A percentile compares a stretch with the other conserved stretches of the same genome.
phyloP scores from a whole-genome alignment of 768 basidiomycete species.

The Tubosaeta brunneosetosa region DNA sequence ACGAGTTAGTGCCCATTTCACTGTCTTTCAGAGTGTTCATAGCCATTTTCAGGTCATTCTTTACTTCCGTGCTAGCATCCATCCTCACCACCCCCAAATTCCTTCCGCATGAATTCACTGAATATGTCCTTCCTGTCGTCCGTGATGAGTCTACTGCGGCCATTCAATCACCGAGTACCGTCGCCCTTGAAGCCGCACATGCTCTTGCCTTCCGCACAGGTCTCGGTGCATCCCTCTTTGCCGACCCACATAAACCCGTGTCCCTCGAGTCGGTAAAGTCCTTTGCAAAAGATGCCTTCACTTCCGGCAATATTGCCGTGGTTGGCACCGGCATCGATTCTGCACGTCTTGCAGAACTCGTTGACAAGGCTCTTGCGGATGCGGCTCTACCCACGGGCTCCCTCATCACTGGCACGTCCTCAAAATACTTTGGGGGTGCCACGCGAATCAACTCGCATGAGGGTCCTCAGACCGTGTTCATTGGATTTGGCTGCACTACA shows the following conservation, averaged over 20 bases:
- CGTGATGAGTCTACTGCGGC: constrained; percentile 65
- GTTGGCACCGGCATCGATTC: constrained; percentile 84
- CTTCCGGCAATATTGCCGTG: constrained; percentile 76
- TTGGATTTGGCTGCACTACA: constrained; percentile 79
- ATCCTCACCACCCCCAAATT: constrained; percentile 80
- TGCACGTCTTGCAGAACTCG: constrained; percentile 61
- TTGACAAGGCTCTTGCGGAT: constrained; percentile 59
- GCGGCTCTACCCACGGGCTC: constrained; percentile 32
- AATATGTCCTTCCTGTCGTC: constrained; percentile 69
- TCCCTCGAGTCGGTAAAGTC: constrained; percentile 66
- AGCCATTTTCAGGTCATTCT: constrained; percentile 59
- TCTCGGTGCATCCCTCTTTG: constrained; percentile 87
- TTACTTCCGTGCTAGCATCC: constrained; percentile 84
- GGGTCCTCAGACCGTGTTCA: constrained; percentile 71
- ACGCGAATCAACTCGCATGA: constrained; percentile 64
- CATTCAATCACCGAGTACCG: constrained; percentile 52
- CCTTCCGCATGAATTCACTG: constrained; percentile 71
- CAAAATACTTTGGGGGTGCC: constrained; percentile 81
- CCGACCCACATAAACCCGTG: constrained; percentile 61
- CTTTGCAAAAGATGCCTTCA: constrained; percentile 70
- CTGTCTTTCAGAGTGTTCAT: background rate
- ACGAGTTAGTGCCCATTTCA: constrained; percentile 69
- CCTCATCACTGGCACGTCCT: constrained; percentile 22
- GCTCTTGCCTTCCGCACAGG: constrained; percentile 89
- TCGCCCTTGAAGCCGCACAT: constrained; percentile 86